These are phyloP conservation scores for Aspergillus ochraceus DNA, from an alignment of 2,329 filamentous ascomycete species.

Conservation along the genomic window DNA sequence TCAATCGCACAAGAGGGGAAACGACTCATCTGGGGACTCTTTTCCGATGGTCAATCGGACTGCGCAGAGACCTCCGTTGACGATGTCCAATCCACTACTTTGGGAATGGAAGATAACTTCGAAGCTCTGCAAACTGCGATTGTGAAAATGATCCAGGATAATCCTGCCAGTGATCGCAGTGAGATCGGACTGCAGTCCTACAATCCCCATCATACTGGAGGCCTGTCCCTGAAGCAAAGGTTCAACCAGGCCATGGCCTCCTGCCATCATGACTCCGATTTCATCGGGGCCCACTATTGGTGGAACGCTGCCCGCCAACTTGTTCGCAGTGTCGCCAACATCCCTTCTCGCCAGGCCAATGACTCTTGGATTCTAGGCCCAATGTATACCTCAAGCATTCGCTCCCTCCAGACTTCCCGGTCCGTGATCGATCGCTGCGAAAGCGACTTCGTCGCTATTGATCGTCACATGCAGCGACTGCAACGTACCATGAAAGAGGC, in stretches of 20 bases:
- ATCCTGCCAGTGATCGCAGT: conserved; percentile 68
- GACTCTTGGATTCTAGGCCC: conserved; percentile 70
- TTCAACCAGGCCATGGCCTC: conserved; percentile 71
- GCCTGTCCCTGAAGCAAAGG: conserved; percentile 33
- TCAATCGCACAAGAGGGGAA: conserved; percentile 75
- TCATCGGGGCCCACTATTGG: conserved; percentile 79
- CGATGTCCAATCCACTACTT: conserved; percentile 31
- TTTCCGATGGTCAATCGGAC: conserved; percentile 62
- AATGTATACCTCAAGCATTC: conserved; percentile 62
- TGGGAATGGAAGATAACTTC: conserved; percentile 74
- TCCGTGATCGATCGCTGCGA: conserved; percentile 38
- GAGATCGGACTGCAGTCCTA: conserved; percentile 18
- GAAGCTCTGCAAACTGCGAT: conserved; percentile 79
- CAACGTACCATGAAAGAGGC: conserved; percentile 72
- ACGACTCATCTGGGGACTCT: conserved; percentile 65
- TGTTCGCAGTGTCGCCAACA: conserved; percentile 58
- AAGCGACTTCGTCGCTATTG: conserved; percentile 69
- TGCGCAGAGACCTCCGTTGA: conserved; percentile 59
- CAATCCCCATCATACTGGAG: conserved; percentile 2
- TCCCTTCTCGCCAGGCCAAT: conserved; percentile 53
- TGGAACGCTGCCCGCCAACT: conserved; percentile 80
- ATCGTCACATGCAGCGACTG: conserved; percentile 76
- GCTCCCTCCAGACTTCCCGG: conserved; percentile 33
- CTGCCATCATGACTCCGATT: conserved; percentile 77
- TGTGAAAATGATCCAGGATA: conserved; percentile 76